phyloP scores from a whole-genome alignment of 495 filamentous ascomycete species.

The Penicillium paxilli region DNA sequence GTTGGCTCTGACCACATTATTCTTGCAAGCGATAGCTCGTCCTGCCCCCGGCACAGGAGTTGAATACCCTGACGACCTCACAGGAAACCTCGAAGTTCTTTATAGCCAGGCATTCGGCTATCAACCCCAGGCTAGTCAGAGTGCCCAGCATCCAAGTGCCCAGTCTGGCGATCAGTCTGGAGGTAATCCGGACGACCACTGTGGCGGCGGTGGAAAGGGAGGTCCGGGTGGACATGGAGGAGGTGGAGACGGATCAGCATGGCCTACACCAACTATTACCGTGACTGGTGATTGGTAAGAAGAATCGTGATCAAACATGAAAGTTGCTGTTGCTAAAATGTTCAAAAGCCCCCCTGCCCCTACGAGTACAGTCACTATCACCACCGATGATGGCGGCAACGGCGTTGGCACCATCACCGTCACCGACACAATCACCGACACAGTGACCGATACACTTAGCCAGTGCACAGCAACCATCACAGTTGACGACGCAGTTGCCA shows the following conservation, averaged over 20 bases:
- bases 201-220: background rate
- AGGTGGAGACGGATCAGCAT: background rate
- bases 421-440: constrained; percentile 1
- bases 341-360: background rate
- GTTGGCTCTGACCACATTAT: background rate
- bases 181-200: background rate
- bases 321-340: background rate
- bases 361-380: constrained; percentile 2
- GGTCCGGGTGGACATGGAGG: background rate
- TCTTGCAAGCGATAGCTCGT: background rate
- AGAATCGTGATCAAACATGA: too few relatives aligned
- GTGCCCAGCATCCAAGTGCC: background rate
- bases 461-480: constrained; percentile 1
- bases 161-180: background rate
- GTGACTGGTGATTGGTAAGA: background rate
- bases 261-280: background rate
- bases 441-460: background rate
- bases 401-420: background rate
- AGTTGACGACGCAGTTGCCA: too few relatives aligned
- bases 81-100: background rate
- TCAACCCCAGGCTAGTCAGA: background rate
- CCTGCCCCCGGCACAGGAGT: background rate
- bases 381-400: background rate
- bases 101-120: background rate
- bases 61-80: background rate